Percentiles rank a stretch among this genome's conserved stretches.
These are phyloP conservation scores for Scortechinia acanthostroma DNA, from an alignment of 2,329 filamentous ascomycete genomes.

Conservation along the genomic window DNA sequence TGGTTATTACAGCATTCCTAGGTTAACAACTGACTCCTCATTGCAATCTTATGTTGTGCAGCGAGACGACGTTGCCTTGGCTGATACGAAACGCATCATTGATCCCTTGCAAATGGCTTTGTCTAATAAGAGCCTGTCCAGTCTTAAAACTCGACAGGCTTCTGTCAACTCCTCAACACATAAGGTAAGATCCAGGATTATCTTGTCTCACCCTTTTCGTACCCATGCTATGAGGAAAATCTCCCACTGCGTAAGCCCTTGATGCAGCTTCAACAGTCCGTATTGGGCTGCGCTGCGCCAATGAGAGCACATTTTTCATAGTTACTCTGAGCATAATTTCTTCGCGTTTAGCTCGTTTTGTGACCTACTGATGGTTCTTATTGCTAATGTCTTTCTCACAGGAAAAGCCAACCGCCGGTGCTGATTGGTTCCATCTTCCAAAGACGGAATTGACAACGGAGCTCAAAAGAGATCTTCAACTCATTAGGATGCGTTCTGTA, in stretches of 20 bases:
- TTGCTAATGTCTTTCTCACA: not conserved
- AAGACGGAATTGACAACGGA: constrained; percentile 77
- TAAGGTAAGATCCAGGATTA: not conserved
- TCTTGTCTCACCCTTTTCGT: not conserved
- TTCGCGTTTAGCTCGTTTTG: constrained; percentile 5
- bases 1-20: not conserved
- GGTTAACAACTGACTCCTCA: not conserved
- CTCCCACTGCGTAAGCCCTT: not conserved
- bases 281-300: constrained; percentile 24
- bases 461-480: constrained; percentile 80
- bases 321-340: constrained; percentile 61
- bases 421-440: constrained; percentile 82
- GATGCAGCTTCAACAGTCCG: constrained; percentile 12
- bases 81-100: not conserved
- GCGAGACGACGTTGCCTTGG: not conserved
- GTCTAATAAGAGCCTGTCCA: not conserved
- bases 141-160: too few relatives aligned
- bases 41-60: not conserved
- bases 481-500: constrained; percentile 81
- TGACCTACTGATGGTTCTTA: constrained; percentile 7
- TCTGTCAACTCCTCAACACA: too few relatives aligned
- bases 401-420: constrained; percentile 54
- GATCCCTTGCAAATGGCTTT: not conserved
- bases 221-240: constrained; percentile 1
- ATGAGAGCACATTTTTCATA: constrained; percentile 36